These are phyloP conservation scores for Trametes elegans DNA, from an alignment of 768 basidiomycete genomes.

Conservation along the genomic window DNA sequence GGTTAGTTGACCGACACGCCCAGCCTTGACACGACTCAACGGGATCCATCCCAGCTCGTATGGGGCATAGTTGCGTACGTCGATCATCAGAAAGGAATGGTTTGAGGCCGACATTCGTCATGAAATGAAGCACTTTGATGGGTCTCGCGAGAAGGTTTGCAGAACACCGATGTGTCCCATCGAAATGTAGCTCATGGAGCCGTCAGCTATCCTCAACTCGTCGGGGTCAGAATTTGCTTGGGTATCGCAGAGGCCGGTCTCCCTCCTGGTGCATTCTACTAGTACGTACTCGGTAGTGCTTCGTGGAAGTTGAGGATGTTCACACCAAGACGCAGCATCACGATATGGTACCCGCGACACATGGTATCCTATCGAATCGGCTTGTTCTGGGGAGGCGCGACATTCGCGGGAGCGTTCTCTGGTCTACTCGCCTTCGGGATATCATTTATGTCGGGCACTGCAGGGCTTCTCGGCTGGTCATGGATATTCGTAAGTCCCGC, in stretches of 20 bases:
- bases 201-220: constrained; percentile 62
- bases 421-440: constrained; percentile 36
- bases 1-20: constrained; percentile 33
- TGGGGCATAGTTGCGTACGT: constrained; percentile 67
- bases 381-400: constrained; percentile 29
- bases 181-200: neutral
- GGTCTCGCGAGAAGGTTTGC: constrained; percentile 63
- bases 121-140: constrained; percentile 52
- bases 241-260: constrained; percentile 68
- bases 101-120: neutral
- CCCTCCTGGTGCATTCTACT: constrained; percentile 71
- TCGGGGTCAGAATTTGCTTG: constrained; percentile 53
- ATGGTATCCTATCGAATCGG: constrained; percentile 29
- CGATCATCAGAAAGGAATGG: neutral
- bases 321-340: neutral
- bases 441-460: constrained; percentile 33
- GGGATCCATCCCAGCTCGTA: constrained; percentile 36
- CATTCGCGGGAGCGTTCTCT: constrained; percentile 27
- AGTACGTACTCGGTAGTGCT: constrained; percentile 37
- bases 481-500: constrained; percentile 31
- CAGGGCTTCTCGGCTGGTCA: constrained; percentile 31
- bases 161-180: neutral
- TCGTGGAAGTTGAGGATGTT: too few relatives aligned
- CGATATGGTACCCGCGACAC: constrained; percentile 28
- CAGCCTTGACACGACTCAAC: too few relatives aligned